phyloP scores from a whole-genome alignment of 1,139 yeast genomes.

The Zygotorulaspora mrakii region DNA sequence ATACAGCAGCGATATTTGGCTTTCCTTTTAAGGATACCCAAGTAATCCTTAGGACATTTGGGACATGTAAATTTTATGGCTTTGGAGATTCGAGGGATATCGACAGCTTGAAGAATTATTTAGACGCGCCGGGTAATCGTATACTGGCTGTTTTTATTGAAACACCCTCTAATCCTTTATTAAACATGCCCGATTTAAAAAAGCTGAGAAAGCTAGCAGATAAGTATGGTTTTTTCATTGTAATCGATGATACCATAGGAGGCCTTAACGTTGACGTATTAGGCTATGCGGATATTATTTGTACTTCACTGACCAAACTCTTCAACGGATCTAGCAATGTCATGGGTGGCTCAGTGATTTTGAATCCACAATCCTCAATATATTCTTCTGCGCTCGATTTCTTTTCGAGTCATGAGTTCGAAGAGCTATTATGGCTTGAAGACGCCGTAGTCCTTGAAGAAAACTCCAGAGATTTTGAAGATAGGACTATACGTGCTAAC shows the following conservation, averaged over 20 bases:
- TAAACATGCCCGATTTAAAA: conserved; percentile 70
- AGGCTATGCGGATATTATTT: conserved; percentile 75
- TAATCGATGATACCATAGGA: conserved; percentile 88
- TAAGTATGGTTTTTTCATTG: conserved; percentile 62
- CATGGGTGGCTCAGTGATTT: conserved; percentile 80
- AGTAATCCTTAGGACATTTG: conserved; percentile 77
- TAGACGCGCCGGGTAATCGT: conserved; percentile 48
- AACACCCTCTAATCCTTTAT: conserved; percentile 84
- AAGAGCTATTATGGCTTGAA: conserved; percentile 79
- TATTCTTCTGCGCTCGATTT: conserved; percentile 50
- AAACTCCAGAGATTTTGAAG: conserved; percentile 78
- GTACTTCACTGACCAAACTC: conserved; percentile 85
- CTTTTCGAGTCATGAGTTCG: conserved; percentile 46
- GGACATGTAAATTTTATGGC: conserved; percentile 71
- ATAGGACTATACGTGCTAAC: conserved; percentile 62
- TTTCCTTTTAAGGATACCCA: conserved; percentile 90
- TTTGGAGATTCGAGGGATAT: conserved; percentile 73
- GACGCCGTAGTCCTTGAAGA: conserved; percentile 87
- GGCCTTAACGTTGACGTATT: conserved; percentile 76
- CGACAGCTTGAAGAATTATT: conserved; percentile 52
- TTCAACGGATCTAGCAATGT: conserved; percentile 91
- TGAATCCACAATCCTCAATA: conserved; percentile 57
- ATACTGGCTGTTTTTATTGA: conserved; percentile 72
- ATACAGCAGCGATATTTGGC: conserved; percentile 68
- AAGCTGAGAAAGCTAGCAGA: conserved; percentile 59